phyloP scores from a whole-genome alignment of 345 rosid species.

The Populus euphratica region DNA sequence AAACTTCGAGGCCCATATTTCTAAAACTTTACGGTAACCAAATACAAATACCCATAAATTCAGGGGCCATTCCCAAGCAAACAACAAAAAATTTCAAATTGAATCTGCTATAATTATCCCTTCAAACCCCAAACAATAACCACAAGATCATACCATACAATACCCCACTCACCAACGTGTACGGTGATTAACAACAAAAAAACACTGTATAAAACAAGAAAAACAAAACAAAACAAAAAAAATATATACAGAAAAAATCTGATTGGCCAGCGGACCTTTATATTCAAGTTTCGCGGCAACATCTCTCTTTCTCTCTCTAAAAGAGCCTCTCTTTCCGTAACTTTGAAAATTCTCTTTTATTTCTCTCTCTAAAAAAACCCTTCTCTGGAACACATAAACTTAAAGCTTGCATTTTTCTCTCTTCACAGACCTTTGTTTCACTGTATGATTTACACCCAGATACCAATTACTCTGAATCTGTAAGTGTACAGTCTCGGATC shows the following conservation, averaged over 20 bases:
- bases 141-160: not conserved
- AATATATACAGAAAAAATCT: not conserved
- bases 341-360: conserved; percentile 19
- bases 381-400: not conserved
- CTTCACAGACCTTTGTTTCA: not conserved
- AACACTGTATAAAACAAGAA: not conserved
- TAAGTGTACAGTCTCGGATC: conserved; percentile 33
- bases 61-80: not conserved
- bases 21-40: not conserved
- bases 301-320: conserved; percentile 15
- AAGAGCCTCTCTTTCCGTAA: conserved; percentile 18
- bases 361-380: conserved; percentile 20
- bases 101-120: not conserved
- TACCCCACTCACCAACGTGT: not conserved
- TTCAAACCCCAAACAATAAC: not conserved
- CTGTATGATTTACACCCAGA: conserved; percentile 11
- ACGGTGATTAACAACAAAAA: not conserved
- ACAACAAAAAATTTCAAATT: conserved; percentile 13
- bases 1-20: not conserved
- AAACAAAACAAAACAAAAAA: conserved; percentile 1
- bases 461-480: conserved; percentile 23
- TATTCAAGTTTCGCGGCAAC: conserved; percentile 97
- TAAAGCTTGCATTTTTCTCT: conserved; percentile 20
- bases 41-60: not conserved
- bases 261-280: conserved; percentile 37